phyloP scores from a whole-genome alignment of 164 flowering plant genomes.

The Kalanchoe fedtschenkoi region DNA sequence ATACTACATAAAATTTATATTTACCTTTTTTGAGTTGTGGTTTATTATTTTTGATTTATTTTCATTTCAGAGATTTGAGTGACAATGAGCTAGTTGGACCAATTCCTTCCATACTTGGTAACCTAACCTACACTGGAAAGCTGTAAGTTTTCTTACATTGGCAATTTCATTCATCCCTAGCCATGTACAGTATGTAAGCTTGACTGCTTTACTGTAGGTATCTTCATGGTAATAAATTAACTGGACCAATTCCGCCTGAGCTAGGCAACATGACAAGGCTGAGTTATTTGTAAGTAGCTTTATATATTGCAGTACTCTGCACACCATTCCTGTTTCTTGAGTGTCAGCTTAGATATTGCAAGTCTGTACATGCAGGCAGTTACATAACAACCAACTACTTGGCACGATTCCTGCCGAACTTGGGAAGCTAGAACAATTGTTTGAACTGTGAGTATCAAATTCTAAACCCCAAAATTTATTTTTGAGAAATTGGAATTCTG shows the following conservation, averaged over 20 bases:
- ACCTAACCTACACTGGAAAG: slow-evolving; percentile 79
- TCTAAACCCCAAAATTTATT: background rate
- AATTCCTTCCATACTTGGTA: slow-evolving; percentile 85
- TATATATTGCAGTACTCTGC: background rate
- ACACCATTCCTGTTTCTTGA: background rate
- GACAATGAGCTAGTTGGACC: slow-evolving; percentile 79
- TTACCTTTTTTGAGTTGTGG: background rate
- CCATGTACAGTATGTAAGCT: background rate
- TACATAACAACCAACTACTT: slow-evolving; percentile 57
- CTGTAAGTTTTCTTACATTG: slow-evolving; percentile 36
- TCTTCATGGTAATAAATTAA: slow-evolving; percentile 79
- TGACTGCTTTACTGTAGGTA: slow-evolving; percentile 30
- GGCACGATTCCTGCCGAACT: slow-evolving; percentile 80
- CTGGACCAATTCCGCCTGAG: slow-evolving; percentile 87
- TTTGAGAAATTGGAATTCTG: background rate
- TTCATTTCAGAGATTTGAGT: slow-evolving; percentile 62
- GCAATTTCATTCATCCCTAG: background rate
- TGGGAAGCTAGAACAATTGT: slow-evolving; percentile 74
- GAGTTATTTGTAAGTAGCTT: slow-evolving; percentile 67
- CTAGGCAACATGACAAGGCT: slow-evolving; percentile 92
- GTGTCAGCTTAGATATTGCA: background rate
- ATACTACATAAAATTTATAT: background rate
- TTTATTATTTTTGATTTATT: too few species aligned
- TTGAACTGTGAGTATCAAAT: slow-evolving; percentile 56
- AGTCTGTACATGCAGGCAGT: slow-evolving; percentile 39